phyloP scores from a whole-genome alignment of 2,329 filamentous ascomycete genomes.

The Reticulascus tulasneorum region DNA sequence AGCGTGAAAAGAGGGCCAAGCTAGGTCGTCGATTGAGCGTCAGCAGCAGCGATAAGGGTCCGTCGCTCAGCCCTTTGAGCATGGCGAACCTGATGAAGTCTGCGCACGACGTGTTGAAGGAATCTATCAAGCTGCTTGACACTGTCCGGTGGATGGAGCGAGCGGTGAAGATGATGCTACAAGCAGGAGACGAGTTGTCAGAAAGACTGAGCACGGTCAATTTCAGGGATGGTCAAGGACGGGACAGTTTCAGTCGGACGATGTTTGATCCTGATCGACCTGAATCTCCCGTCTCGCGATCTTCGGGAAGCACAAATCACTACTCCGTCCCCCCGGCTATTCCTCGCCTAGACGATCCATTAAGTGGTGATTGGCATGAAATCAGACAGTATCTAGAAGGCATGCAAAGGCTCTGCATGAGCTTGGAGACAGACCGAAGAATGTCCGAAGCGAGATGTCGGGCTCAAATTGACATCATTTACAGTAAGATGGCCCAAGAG shows the following conservation, averaged over 20 bases:
- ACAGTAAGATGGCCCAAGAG: slow-evolving; percentile 46
- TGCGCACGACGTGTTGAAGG: slow-evolving; percentile 41
- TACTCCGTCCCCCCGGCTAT: slow-evolving; percentile 7
- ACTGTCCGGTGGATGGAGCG: slow-evolving; percentile 45
- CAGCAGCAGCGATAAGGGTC: slow-evolving; percentile 6
- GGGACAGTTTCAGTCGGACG: too few species aligned
- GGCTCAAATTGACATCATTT: slow-evolving; percentile 45
- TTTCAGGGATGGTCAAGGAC: slow-evolving; percentile 7
- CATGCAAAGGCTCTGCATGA: slow-evolving; percentile 37
- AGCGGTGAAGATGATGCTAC: slow-evolving; percentile 37
- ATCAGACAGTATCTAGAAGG: slow-evolving; percentile 43
- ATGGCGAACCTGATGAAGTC: slow-evolving; percentile 45
- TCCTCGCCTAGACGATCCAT: slow-evolving; percentile 13
- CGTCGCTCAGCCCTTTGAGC: slow-evolving; percentile 27
- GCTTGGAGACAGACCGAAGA: slow-evolving; percentile 40
- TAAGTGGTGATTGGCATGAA: slow-evolving; percentile 39
- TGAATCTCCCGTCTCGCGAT: slow-evolving; percentile 7
- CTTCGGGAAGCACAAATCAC: slow-evolving; percentile 5
- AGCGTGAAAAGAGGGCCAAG: slow-evolving; percentile 19
- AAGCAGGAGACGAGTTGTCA: slow-evolving; percentile 39
- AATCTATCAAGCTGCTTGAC: slow-evolving; percentile 40
- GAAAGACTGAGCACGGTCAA: slow-evolving; percentile 19
- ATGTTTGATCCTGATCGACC: slow-evolving; percentile 13
- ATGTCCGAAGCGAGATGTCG: slow-evolving; percentile 43
- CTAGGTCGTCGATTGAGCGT: slow-evolving; percentile 9